These are phyloP conservation scores for Venturia oleaginea DNA, from an alignment of 2,329 filamentous ascomycete genomes.

Conservation along the genomic window DNA sequence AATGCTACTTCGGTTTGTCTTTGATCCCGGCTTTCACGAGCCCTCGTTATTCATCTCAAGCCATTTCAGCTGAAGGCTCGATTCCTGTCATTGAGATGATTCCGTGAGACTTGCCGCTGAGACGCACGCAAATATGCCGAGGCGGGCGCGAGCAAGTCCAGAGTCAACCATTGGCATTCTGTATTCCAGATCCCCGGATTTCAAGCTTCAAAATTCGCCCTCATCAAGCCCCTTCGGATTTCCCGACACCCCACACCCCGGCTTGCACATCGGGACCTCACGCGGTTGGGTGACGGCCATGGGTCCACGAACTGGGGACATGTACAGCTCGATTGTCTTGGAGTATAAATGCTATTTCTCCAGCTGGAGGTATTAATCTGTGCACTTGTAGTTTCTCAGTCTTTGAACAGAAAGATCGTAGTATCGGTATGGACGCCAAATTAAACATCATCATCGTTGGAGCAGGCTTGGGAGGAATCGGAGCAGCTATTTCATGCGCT, in stretches of 20 bases:
- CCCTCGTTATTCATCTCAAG: background rate
- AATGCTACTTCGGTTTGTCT: conserved; percentile 1
- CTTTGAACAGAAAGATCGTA: background rate
- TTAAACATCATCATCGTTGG: conserved; percentile 42
- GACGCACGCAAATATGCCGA: background rate
- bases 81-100: background rate
- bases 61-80: background rate
- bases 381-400: background rate
- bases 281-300: background rate
- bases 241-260: background rate
- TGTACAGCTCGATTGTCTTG: background rate
- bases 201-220: background rate
- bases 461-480: conserved; percentile 48
- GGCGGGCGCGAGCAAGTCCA: background rate
- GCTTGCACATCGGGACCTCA: background rate
- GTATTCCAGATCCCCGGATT: background rate
- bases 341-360: background rate
- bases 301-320: background rate
- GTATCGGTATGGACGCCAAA: background rate
- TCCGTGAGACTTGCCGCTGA: background rate
- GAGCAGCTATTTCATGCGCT: conserved; percentile 38
- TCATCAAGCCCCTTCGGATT: background rate
- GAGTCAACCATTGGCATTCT: background rate
- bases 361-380: background rate
- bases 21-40: background rate